Base-by-base conservation (phyloP, 2,329 filamentous ascomycete genomes). In the Xylariaceae sp. region DNA sequence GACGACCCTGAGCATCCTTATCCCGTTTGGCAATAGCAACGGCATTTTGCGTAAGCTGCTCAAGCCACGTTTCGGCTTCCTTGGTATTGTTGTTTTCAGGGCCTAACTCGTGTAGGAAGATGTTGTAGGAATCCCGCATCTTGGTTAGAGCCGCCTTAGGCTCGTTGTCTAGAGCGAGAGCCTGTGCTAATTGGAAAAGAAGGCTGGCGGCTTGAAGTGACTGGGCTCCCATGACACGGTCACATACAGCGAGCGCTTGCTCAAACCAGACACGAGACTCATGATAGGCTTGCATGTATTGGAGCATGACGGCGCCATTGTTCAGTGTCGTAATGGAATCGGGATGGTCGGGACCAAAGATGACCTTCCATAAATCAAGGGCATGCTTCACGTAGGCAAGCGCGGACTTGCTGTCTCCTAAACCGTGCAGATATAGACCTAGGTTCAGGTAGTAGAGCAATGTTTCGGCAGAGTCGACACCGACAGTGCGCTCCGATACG, bases 311-410 rank as follows among this genome's bases (percentile, higher is more conserved):
- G 6, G 94, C 94, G 26, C 90, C 92, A 68, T 99, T 99, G 81
- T 97, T 99, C 73, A 97, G 87, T 12, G 94, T 97, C 6, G 95
- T 99, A 73, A 99, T 96, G 6, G 91, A 95, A 74, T 99, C 94
- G 2, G 94, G 94, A 73, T 99, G 94, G 65, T 90, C 88, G 32
- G 87, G 78, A 34, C 94, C 94, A 69, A 96, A 99, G 65, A 97
- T 92, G 65, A 97, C 83, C 77, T 96, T 96, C 92, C 92, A 97
- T 59, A 99, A 79, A 69, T 94, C 86, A 62, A 99, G 81, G 5
- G 94, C 94, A 70, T 99, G 94, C 70, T 89, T 89, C 61, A 95
- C 87, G 70, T 95, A 96, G 9, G 83, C 80, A 53, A 99, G 77
- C n/a, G 92, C 94, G 56, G 83, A 81, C 73, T 86, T 88, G 68